Evolutionary conservation across 2,329 filamentous ascomycete genomes (phyloP), one percentile per base, ranked within the genome.

Genomic region (Pseudofabraea citricarpa): DNA sequence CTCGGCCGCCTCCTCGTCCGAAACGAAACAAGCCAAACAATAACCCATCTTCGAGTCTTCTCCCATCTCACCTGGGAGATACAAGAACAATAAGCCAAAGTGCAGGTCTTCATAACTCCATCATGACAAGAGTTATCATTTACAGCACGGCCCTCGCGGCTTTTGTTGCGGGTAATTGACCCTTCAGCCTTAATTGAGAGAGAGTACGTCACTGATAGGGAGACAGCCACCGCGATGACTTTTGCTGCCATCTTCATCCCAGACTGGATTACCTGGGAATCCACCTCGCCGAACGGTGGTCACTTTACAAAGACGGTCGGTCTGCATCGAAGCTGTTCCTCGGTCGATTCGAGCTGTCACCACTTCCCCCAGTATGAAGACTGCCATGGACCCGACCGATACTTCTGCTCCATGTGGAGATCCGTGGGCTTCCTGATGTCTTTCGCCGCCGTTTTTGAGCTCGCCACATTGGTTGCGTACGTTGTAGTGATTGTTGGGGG

Each of bases 331-430:
- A 82, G 81, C 61, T 98, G 91, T 68, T 86, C 83, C 42, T 85
- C 79, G 45, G 70, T 87, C 45, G 45, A 45, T 18, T 36, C 36
- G 24, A 64, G 68, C 36, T 90, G 86, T 64, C 71, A 72, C 19
- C 67, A 71, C 23, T 93, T 90, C 63, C 88, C 88, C 3, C 72
- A 74, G 51, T 68, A 75, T 42, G 71, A 77, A 44, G 82, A 88
- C 61, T 91, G 87, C 65, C 39, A 50, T 26, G 52, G 47, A 9
- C 36, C 40, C 3, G 76, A 79, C 41, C 75, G 80, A 40, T 80
- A 82, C 58, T 96, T 97, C 68, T 97, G 93, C 72, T 85, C 82
- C 56, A 85, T 94, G 75, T 98, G 91, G 91, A 79, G 87, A 46
- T 88, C 82, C 20, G 82, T 89, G 26, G 90, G 87, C 19, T 97